phyloP scores from a whole-genome alignment of 805 yeast genomes.

The Torulaspora gathmanii region DNA sequence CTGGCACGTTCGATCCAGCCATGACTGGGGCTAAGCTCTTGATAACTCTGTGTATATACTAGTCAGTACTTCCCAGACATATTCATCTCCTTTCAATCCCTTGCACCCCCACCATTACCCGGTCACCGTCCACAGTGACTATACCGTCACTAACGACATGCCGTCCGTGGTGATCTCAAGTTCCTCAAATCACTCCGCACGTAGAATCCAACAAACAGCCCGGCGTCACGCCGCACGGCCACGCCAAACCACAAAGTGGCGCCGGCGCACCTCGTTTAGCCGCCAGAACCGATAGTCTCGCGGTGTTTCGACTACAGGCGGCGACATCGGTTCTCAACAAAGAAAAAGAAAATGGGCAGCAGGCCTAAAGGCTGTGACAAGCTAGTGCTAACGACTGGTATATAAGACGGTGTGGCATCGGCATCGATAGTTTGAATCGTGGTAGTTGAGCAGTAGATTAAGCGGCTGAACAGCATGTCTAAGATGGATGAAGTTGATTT shows the following conservation, averaged over 20 bases:
- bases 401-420: background rate
- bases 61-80: background rate
- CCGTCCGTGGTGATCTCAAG: too few species aligned
- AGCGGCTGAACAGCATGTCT: slow-evolving; percentile 4
- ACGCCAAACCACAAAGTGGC: background rate
- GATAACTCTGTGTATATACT: background rate
- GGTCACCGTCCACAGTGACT: background rate
- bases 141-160: too few species aligned
- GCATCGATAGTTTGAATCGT: background rate
- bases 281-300: background rate
- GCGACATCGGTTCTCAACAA: slow-evolving; percentile 9
- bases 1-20: slow-evolving; percentile 2
- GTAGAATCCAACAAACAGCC: slow-evolving; percentile 1
- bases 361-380: background rate
- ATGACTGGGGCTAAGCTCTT: background rate
- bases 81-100: background rate
- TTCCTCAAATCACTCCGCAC: background rate
- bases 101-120: background rate
- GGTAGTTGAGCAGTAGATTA: background rate
- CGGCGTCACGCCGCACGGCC: background rate
- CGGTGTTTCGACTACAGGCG: background rate
- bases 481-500: slow-evolving; percentile 47
- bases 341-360: slow-evolving; percentile 7
- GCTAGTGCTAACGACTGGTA: background rate
- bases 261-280: slow-evolving; percentile 4